Base-by-base conservation (phyloP, 192 early-diverging fungal species). In the Funneliformis mosseae region DNA sequence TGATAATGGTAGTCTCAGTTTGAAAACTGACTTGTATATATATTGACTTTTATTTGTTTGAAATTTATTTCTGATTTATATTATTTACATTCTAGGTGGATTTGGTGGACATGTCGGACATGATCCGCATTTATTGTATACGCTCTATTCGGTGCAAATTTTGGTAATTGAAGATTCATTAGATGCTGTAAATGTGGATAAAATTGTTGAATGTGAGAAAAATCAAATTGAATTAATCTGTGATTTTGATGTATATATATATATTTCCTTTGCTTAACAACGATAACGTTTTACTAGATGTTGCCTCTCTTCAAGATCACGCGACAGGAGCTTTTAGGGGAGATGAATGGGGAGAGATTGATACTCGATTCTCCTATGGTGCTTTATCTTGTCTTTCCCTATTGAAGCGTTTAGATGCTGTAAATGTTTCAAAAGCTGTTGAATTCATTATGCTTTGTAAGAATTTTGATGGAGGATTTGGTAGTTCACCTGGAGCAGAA, bases 381-480 rank as follows among this genome's bases (percentile, higher is more conserved):
- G 92, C 96, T 2, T 45, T 99, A 10, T 93, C 92, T 3, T 89
- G 91, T 16, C 83, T 96, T 50, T 93, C 93, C n/a, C 84, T 98
- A 62, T 83, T 99, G 27, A 90, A 88, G 23, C 81, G 91, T 8
- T 81, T 96, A 46, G 90, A 93, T 41, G 85, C 85, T 7, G 43
- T 92, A 41, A 82, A 91, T 67, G 66, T 93, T 23, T 61, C 82
- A 28, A 91, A 89, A 28, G 89, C 94, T 2, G 91, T 94, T 5
- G 87, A 88, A 43, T 98, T 91, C 80, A 85, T 98, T 33, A 78
- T 90, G 7, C 33, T 81, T 23, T 97, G 97, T 81, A 92, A 91
- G 76, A 99, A 99, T 86, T 97, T 96, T 86, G 97, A 99, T 84
- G 98, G 98, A 55, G 98, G 96, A 14, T 99, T 95, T 82, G 98